Evolutionary conservation across 2,329 filamentous ascomycete species (phyloP).

Genomic region (Fusarium sp.): DNA sequence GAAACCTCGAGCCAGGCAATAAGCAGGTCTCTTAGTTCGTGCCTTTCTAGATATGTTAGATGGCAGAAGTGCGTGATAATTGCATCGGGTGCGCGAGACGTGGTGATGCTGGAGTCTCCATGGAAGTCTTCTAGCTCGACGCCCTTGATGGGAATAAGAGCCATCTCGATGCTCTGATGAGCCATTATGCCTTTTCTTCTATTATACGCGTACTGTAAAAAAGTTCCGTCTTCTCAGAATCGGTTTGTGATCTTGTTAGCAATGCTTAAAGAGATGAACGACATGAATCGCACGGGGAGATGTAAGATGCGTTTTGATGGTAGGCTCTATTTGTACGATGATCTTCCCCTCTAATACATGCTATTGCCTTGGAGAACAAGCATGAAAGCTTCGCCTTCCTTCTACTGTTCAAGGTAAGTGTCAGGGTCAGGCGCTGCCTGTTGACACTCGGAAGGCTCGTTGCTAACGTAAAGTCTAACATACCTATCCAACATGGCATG

Average conservation of each 20-base stretch:
- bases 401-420: not conserved
- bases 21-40: not conserved
- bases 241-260: not conserved
- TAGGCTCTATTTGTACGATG: not conserved
- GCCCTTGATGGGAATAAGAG: not conserved
- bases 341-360: not conserved
- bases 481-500: not conserved
- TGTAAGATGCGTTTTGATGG: not conserved
- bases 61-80: not conserved
- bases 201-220: not conserved
- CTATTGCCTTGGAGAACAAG: not conserved
- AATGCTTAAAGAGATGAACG: not conserved
- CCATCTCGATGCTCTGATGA: not conserved
- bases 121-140: not conserved
- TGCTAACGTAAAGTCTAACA: not conserved
- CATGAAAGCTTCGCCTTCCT: not conserved
- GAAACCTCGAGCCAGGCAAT: not conserved
- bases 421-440: not conserved
- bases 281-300: not conserved
- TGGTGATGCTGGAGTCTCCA: rapidly evolving
- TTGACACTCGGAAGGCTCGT: not conserved
- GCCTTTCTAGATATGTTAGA: not conserved
- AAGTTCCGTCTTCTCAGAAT: not conserved
- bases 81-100: not conserved
- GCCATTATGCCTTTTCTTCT: not conserved